A percentile compares a stretch with the other conserved stretches of the same genome.
Evolutionary conservation across 441 rosid genomes (phyloP).

Genomic region (Macaranga tanarius): DNA sequence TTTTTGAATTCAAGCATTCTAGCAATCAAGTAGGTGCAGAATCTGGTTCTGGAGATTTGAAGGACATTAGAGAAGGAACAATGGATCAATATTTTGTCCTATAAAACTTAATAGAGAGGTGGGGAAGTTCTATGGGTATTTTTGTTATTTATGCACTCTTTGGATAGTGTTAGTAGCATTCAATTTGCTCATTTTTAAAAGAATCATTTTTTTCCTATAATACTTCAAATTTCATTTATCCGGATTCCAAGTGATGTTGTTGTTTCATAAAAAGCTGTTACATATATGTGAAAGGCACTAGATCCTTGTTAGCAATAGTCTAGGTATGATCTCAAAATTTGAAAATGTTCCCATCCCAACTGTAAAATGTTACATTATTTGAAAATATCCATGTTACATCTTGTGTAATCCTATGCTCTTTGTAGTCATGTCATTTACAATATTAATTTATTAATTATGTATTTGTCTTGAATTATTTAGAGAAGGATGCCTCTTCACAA

Average conservation of each 20-base stretch:
- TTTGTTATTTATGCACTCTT: constrained; percentile 28
- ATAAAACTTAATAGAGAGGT: constrained; percentile 69
- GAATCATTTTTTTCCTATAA: constrained; percentile 39
- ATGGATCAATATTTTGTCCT: constrained; percentile 66
- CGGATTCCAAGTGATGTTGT: constrained; percentile 87
- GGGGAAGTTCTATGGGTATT: constrained; percentile 99
- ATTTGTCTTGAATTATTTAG: too few species aligned
- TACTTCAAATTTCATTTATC: constrained; percentile 69
- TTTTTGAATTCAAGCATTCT: constrained; percentile 53
- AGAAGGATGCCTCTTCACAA: too few species aligned
- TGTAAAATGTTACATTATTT: background rate
- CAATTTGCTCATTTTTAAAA: background rate
- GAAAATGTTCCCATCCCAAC: background rate
- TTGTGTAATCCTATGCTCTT: background rate
- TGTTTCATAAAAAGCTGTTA: constrained; percentile 96
- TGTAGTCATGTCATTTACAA: constrained; percentile 11
- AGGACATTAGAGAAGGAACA: constrained; percentile 34
- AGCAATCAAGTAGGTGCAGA: constrained; percentile 31
- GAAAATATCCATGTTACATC: too few species aligned
- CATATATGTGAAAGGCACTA: constrained; percentile 89
- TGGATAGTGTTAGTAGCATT: constrained; percentile 19
- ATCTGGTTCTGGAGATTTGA: constrained; percentile 32
- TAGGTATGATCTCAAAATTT: constrained; percentile 42
- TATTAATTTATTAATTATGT: too few species aligned
- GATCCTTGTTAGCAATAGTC: constrained; percentile 81